Conservation (phyloP, 768 basidiomycete species). For the Sistotremastrum suecicum region DNA sequence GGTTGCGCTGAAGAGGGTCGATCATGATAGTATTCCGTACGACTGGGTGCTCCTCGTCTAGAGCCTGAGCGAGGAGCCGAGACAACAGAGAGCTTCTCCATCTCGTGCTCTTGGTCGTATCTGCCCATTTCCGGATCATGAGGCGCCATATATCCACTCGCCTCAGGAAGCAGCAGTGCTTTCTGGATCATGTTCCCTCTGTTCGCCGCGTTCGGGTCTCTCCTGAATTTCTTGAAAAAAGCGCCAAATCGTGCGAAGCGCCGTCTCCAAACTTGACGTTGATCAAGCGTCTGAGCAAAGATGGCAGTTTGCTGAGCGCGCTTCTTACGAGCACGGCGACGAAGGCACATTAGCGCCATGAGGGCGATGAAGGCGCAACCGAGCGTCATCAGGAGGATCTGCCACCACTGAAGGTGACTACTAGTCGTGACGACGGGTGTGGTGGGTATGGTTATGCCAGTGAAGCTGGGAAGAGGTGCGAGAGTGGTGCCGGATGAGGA, state of each 20-base stretch:
- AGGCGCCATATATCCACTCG: conserved; percentile 35
- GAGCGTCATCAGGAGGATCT: conserved; percentile 72
- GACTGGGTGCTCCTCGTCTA: conserved; percentile 23
- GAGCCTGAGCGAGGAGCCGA: conserved; percentile 25
- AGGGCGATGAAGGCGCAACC: conserved; percentile 71
- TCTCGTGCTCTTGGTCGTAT: conserved; percentile 30
- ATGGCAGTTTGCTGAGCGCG: conserved; percentile 50
- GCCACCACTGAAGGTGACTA: conserved; percentile 56
- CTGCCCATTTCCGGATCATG: conserved; percentile 36
- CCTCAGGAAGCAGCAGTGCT: conserved; percentile 3
- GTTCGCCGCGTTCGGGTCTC: conserved; percentile 12
- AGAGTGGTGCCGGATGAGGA: conserved; percentile 26
- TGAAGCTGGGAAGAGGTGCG: conserved; percentile 37
- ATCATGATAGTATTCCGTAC: conserved; percentile 17
- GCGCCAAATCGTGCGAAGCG: conserved; percentile 41
- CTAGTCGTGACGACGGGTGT: conserved; percentile 13
- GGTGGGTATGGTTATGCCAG: conserved; percentile 44
- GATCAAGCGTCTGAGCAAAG: conserved; percentile 46
- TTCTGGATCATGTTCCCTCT: conserved; percentile 13
- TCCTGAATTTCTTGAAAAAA: conserved; percentile 36
- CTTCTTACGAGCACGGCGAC: conserved; percentile 52
- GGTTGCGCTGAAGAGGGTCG: conserved; percentile 7
- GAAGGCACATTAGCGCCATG: conserved; percentile 50
- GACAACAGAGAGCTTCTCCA: conserved; percentile 27
- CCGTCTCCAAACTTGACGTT: conserved; percentile 36